Evolutionary conservation across 768 basidiomycete genomes (phyloP), one percentile per base, ranked within the genome.

Genomic region (Cystobasidium tubakii): DNA sequence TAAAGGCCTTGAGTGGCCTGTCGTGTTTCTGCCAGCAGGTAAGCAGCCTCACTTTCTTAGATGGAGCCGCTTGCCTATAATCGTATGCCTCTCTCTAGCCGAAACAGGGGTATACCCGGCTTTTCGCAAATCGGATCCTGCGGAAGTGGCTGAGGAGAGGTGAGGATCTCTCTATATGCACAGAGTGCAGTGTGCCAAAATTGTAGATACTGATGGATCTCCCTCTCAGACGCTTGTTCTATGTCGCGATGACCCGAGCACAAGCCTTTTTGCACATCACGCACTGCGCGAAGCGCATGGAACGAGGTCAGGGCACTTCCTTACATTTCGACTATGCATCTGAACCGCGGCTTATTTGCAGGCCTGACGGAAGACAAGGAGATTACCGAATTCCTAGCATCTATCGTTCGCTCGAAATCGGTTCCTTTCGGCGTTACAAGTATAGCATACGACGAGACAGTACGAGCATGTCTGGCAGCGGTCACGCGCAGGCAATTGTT

Each of bases 1-100:
- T 0, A 95, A 95, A 80, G 91, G 92, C 0, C 82, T 93, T 9
- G 92, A 95, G 81, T 95, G 91, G 91, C 91, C 92, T 0, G 89
- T 92, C 0, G 90, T 93, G 0, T 88, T 93, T 75, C 83, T 90
- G 23, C 89, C 89, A 27, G 86, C 88, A 17, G 87, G 88, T 88
- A 74, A 79, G 43, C 17, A 39, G 21, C 7, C 42, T n/a, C n/a
- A n/a, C n/a, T n/a, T n/a, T n/a, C n/a, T n/a, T n/a, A n/a, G n/a
- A n/a, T n/a, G n/a, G n/a, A n/a, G 64, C 44, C 57, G 17, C 46
- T 31, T 44, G 65, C 64, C 77, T 66, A 75, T 42, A 54, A 27
- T n/a, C 69, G 17, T 50, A 69, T 19, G 33, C 10, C 6, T 25
- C 6, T 25, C 23, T 63, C 25, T 72, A 90, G 90, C 87, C 1